Evolutionary conservation across 306 rosid genomes (phyloP).

Genomic region (Spatholobus suberectus): DNA sequence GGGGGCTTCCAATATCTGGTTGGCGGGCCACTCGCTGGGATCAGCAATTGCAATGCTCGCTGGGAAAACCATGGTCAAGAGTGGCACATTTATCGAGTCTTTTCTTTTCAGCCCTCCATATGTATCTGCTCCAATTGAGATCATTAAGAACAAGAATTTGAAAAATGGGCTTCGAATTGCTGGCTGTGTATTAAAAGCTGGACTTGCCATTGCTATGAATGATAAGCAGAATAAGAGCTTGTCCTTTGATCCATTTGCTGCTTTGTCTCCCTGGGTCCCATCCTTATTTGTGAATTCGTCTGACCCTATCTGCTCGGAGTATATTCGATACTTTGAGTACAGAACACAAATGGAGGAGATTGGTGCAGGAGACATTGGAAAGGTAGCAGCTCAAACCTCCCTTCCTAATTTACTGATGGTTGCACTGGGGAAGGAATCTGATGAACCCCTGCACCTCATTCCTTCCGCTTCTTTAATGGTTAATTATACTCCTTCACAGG

Average conservation of each 20-base stretch:
- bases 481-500: constrained; percentile 55
- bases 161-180: constrained; percentile 80
- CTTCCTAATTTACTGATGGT: constrained; percentile 67
- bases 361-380: constrained; percentile 82
- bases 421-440: constrained; percentile 73
- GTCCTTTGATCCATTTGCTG: constrained; percentile 59
- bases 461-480: constrained; percentile 75
- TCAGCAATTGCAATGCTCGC: constrained; percentile 88
- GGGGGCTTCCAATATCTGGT: constrained; percentile 80
- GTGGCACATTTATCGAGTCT: constrained; percentile 62
- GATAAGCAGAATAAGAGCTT: constrained; percentile 51
- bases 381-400: constrained; percentile 81
- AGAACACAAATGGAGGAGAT: constrained; percentile 83
- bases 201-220: constrained; percentile 76
- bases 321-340: constrained; percentile 87
- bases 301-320: constrained; percentile 77
- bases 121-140: constrained; percentile 87
- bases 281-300: constrained; percentile 78
- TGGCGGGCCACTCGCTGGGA: constrained; percentile 93
- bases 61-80: constrained; percentile 85
- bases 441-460: constrained; percentile 76
- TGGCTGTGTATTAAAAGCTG: constrained; percentile 79
- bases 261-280: constrained; percentile 79
- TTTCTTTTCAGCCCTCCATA: constrained; percentile 92
- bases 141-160: constrained; percentile 62